A percentile compares a stretch with the other conserved stretches of the same genome.
Conservation (phyloP, 2,329 filamentous ascomycete species). For the Penicillium sumatraense region DNA sequence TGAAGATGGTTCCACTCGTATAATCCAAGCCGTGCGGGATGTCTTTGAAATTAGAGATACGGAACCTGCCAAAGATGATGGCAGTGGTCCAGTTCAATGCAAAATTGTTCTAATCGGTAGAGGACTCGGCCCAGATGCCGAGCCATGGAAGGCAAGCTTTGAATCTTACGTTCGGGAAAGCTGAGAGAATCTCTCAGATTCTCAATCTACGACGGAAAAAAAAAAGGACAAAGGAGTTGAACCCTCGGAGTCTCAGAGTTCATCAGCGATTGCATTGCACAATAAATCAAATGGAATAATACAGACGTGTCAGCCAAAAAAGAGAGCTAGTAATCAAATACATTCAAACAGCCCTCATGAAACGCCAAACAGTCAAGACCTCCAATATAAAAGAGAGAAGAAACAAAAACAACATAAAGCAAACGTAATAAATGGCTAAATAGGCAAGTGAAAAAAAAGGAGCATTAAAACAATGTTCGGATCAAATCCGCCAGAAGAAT, state of each 20-base stretch:
- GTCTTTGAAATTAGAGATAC: slow-evolving; percentile 87
- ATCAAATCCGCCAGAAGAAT: slow-evolving; percentile 24
- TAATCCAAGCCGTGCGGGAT: slow-evolving; percentile 90
- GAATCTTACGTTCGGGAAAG: slow-evolving; percentile 30
- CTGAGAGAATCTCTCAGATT: background rate
- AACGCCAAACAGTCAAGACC: slow-evolving; percentile 22
- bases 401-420: background rate
- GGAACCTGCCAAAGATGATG: slow-evolving; percentile 24
- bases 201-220: slow-evolving; percentile 2
- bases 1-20: slow-evolving; percentile 67
- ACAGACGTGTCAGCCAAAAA: slow-evolving; percentile 31
- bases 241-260: background rate
- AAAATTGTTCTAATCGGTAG: slow-evolving; percentile 55
- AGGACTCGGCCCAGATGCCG: slow-evolving; percentile 40
- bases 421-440: slow-evolving; percentile 10
- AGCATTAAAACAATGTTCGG: slow-evolving; percentile 11
- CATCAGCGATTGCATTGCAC: slow-evolving; percentile 19
- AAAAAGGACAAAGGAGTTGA: background rate
- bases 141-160: slow-evolving; percentile 42
- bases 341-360: slow-evolving; percentile 22
- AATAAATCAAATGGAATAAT: slow-evolving; percentile 27
- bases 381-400: slow-evolving; percentile 16
- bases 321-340: slow-evolving; percentile 31
- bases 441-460: slow-evolving; percentile 5
- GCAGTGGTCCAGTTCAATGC: slow-evolving; percentile 33